phyloP scores from a whole-genome alignment of 345 rosid genomes.

The Lepidium aucheri region DNA sequence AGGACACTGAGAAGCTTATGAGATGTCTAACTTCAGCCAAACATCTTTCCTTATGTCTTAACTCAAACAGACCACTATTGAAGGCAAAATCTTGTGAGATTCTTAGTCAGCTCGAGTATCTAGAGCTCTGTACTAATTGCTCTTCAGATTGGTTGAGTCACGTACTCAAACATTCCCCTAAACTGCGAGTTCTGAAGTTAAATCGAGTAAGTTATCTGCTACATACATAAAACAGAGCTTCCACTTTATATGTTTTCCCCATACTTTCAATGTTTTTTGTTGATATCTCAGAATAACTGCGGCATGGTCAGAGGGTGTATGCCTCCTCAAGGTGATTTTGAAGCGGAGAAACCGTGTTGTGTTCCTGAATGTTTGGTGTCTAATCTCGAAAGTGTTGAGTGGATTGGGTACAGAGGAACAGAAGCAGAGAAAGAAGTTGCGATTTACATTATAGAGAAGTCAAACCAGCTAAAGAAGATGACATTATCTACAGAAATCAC shows the following conservation, averaged over 20 bases:
- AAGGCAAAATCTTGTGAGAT: neutral
- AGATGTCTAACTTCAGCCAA: neutral
- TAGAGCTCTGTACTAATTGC: neutral
- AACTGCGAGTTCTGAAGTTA: neutral
- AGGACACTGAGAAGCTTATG: neutral
- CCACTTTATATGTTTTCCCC: neutral
- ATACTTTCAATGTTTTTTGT: neutral
- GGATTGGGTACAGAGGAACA: neutral
- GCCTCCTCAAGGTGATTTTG: no score
- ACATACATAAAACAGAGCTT: neutral
- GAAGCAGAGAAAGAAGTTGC: neutral
- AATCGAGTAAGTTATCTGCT: neutral
- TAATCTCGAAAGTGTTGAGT: neutral
- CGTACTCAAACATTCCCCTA: neutral
- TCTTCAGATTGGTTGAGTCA: neutral
- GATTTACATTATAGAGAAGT: neutral
- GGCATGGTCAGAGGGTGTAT: neutral
- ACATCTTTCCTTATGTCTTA: neutral
- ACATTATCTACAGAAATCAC: neutral
- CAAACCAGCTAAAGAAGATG: neutral
- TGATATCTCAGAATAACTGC: neutral
- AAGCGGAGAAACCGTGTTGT: neutral
- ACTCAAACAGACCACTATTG: neutral
- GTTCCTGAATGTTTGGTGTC: neutral
- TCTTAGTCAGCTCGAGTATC: neutral